Conservation (phyloP, 208 protist genomes). For the Wallacemonas collosoma region DNA sequence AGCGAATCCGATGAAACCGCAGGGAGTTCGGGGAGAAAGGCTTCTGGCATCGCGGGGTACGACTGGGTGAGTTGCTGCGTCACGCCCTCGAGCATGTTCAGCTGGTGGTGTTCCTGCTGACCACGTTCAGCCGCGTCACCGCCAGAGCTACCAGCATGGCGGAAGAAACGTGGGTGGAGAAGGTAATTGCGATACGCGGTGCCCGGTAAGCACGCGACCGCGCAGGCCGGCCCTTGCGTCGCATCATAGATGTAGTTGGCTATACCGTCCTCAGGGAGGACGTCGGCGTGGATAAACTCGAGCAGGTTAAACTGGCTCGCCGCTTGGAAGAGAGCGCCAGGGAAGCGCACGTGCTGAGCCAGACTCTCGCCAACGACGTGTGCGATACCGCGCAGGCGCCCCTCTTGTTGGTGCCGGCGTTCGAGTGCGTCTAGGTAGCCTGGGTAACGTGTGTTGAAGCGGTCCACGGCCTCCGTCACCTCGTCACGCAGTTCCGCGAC, state of each 20-base stretch:
- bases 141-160: not conserved
- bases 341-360: constrained; percentile 24
- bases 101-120: constrained; percentile 30
- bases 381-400: not conserved
- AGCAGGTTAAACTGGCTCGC: constrained; percentile 85
- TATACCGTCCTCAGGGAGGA: constrained; percentile 56
- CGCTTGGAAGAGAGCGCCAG: constrained; percentile 58
- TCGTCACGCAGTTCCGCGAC: constrained; percentile 43
- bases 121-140: constrained; percentile 18
- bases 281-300: constrained; percentile 44
- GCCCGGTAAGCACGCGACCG: constrained; percentile 50
- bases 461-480: constrained; percentile 14
- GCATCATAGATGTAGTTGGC: constrained; percentile 52
- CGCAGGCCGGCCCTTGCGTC: constrained; percentile 75
- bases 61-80: constrained; percentile 26
- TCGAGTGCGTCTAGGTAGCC: constrained; percentile 21
- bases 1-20: constrained; percentile 19
- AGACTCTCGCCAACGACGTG: constrained; percentile 34
- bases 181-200: constrained; percentile 81
- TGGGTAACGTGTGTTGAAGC: constrained; percentile 28
- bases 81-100: constrained; percentile 35
- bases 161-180: constrained; percentile 33
- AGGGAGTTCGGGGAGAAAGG: not conserved
- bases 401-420: not conserved
- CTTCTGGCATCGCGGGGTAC: not conserved